Base-by-base conservation (phyloP, 1,139 yeast species). In the Zygosaccharomyces pseudobailii region DNA sequence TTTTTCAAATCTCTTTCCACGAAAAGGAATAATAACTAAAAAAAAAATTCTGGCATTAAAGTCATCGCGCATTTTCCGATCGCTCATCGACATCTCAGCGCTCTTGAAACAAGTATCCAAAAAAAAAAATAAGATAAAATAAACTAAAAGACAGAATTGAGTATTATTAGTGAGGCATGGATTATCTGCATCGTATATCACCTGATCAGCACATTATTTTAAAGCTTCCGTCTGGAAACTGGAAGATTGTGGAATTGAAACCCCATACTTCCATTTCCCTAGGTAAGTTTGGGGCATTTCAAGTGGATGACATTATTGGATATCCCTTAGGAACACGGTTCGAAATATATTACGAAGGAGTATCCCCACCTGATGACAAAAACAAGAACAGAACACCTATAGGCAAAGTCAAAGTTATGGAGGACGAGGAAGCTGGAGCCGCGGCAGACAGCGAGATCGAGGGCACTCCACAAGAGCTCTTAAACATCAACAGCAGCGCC, bases 221-320 rank as follows among this genome's bases (percentile, higher is more conserved):
- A 35, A 75, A 83, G 44, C 72, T 89, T 48, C 97, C 97, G 1
- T 87, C 96, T 1, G 87, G 82, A 45, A 86, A 87, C 47, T 67
- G 82, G 59, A 85, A 86, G 61, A 74, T 89, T 32, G 81, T 85
- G 20, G 80, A 83, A 56, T 69, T 89, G 49, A 75, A 73, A 43
- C 74, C 78, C 2, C 81, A 78, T 31, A 80, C 83, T 0, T 65
- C 76, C 6, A 74, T 92, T 13, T 79, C 80, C 48, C 71, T 94
- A 55, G 98, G 98, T 2, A 92, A 92, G 66, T 94, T 92, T 67
- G 99, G 98, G 6, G 72, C 83, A 1, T 92, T 94, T 66, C 71
- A 76, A 37, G 88, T 85, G 4, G 79, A 83, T 55, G 84, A 80
- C 47, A 76, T 92, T 13, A 63, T 92, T 32, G 97, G 96, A 2